Evolutionary conservation across 495 filamentous ascomycete genomes (phyloP).

Genomic region (Rhypophila decipiens): DNA sequence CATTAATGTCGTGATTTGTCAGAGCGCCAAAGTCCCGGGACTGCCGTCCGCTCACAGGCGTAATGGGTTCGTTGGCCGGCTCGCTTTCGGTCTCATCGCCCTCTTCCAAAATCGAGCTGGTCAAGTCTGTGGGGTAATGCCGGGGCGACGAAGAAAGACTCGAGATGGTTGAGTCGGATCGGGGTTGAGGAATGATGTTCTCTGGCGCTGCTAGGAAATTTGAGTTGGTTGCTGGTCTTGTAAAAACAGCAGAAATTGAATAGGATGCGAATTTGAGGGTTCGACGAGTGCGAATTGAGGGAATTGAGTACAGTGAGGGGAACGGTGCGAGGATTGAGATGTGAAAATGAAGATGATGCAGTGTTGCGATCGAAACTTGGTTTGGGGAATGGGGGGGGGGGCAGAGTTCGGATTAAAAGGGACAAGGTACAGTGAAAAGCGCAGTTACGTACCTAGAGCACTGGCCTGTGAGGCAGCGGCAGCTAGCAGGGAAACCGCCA

Average conservation of each 20-base stretch:
- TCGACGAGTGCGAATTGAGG: background rate
- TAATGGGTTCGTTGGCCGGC: constrained; percentile 40
- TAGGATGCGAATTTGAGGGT: background rate
- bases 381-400: constrained; percentile 4
- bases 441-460: constrained; percentile 30
- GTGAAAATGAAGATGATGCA: background rate
- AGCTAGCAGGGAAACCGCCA: constrained; percentile 27
- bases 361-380: background rate
- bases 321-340: constrained; percentile 5
- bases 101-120: constrained; percentile 40
- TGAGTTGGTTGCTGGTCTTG: constrained; percentile 9
- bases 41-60: constrained; percentile 43
- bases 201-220: constrained; percentile 10
- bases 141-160: constrained; percentile 27
- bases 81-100: constrained; percentile 44
- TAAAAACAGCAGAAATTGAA: background rate
- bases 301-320: background rate
- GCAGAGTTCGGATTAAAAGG: constrained; percentile 16
- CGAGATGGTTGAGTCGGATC: constrained; percentile 12
- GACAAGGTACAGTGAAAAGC: too few relatives aligned
- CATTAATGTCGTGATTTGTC: constrained; percentile 31
- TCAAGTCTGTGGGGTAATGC: constrained; percentile 36
- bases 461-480: constrained; percentile 24
- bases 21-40: constrained; percentile 44
- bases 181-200: constrained; percentile 1